Conservation (phyloP, 2,329 filamentous ascomycete genomes). For the Trichoderma pleuroti region DNA sequence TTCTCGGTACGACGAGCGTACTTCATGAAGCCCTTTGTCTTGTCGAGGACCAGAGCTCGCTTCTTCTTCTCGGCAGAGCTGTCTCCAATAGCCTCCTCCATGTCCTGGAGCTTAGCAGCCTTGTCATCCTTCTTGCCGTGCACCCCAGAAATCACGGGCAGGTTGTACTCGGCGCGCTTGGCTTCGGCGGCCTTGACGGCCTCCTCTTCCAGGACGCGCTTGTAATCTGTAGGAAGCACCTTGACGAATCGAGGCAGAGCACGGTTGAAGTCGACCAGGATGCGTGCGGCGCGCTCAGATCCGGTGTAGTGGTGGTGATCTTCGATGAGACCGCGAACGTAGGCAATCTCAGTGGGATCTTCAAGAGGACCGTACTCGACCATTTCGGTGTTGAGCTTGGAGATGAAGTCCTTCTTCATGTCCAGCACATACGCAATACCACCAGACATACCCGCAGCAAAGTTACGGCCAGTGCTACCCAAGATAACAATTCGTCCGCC, state of each 20-base stretch:
- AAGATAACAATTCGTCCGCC: conserved; percentile 86
- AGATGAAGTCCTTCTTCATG: conserved; percentile 81
- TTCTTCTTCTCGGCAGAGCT: conserved; percentile 88
- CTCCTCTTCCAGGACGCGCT: conserved; percentile 84
- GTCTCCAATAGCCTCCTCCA: conserved; percentile 88
- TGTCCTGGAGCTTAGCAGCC: conserved; percentile 69
- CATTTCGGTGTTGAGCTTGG: conserved; percentile 97
- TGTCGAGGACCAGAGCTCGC: conserved; percentile 88
- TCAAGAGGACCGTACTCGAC: conserved; percentile 83
- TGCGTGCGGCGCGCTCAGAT: conserved; percentile 87
- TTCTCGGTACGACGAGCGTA: conserved; percentile 91
- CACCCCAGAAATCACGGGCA: conserved; percentile 71
- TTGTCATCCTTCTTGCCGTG: conserved; percentile 62
- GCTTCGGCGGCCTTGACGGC: conserved; percentile 79
- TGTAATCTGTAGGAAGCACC: conserved; percentile 92
- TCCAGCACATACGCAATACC: conserved; percentile 95
- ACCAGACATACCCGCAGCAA: conserved; percentile 96
- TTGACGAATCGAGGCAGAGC: conserved; percentile 89
- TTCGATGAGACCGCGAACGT: conserved; percentile 85
- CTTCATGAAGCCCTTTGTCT: conserved; percentile 97
- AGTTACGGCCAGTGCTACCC: conserved; percentile 89
- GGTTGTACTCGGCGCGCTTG: conserved; percentile 77
- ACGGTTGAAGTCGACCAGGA: conserved; percentile 91
- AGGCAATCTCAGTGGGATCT: conserved; percentile 85
- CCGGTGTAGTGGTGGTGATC: conserved; percentile 98